A percentile compares a stretch with the other conserved stretches of the same genome.
phyloP scores from a whole-genome alignment of 176 grass and related monocot genomes.

The Oryza glumipatula region DNA sequence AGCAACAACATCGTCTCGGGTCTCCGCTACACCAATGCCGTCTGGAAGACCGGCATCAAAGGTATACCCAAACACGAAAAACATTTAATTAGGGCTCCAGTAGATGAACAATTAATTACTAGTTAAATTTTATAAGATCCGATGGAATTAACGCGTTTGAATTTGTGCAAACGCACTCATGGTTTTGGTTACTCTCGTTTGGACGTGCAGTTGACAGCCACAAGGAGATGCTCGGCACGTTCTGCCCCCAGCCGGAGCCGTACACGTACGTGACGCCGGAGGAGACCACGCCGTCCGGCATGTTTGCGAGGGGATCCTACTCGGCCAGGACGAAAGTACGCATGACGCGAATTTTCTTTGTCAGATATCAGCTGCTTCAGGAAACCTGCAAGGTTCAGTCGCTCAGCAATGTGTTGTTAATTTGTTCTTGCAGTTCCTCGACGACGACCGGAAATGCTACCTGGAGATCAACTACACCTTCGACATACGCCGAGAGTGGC shows the following conservation, averaged over 20 bases:
- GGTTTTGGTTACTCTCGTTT: neutral
- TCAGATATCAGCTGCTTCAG: neutral
- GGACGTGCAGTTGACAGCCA: slow-evolving; percentile 66
- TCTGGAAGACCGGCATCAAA: slow-evolving; percentile 94
- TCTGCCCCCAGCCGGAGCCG: slow-evolving; percentile 86
- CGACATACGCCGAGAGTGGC: slow-evolving; percentile 95
- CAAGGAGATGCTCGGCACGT: slow-evolving; percentile 96
- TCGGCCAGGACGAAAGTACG: slow-evolving; percentile 89
- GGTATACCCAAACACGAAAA: slow-evolving; percentile 22
- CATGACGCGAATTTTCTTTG: neutral
- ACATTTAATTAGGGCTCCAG: neutral
- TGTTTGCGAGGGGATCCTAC: slow-evolving; percentile 89
- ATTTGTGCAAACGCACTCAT: neutral
- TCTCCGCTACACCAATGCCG: slow-evolving; percentile 89
- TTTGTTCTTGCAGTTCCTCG: slow-evolving; percentile 67
- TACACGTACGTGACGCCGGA: slow-evolving; percentile 88
- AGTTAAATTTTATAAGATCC: neutral
- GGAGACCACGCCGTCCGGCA: slow-evolving; percentile 86
- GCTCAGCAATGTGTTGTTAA: neutral
- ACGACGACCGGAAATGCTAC: slow-evolving; percentile 95
- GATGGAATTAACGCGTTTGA: neutral
- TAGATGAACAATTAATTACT: neutral
- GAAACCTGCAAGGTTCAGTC: neutral
- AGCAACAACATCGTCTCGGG: slow-evolving; percentile 95
- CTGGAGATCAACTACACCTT: slow-evolving; percentile 98